phyloP scores from a whole-genome alignment of 2,329 filamentous ascomycete species.

The Coleophoma cylindrospora region DNA sequence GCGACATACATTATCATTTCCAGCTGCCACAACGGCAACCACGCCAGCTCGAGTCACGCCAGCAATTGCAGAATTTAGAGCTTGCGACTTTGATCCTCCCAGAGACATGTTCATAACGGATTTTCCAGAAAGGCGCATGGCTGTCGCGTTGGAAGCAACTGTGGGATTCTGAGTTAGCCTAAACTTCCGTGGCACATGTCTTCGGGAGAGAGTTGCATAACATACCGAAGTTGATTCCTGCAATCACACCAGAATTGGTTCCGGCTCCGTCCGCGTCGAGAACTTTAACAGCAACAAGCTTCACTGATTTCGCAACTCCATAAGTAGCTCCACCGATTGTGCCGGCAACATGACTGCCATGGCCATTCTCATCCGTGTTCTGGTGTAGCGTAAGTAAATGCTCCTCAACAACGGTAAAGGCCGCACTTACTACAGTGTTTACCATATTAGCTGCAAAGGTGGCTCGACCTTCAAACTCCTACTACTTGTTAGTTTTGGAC shows the following conservation, averaged over 20 bases:
- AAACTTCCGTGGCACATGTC: conserved; percentile 47
- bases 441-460: conserved; percentile 18
- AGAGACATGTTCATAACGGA: conserved; percentile 62
- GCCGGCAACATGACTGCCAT: conserved; percentile 37
- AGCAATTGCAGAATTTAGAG: conserved; percentile 43
- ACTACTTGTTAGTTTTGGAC: not conserved
- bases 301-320: conserved; percentile 32
- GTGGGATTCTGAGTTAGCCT: not conserved
- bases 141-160: conserved; percentile 13
- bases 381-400: not conserved
- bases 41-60: conserved; percentile 42
- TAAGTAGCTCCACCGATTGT: conserved; percentile 32
- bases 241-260: conserved; percentile 44
- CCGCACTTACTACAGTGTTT: not conserved
- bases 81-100: conserved; percentile 35
- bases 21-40: conserved; percentile 47
- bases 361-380: conserved; percentile 19
- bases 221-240: conserved; percentile 46
- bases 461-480: conserved; percentile 22
- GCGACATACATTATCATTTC: conserved; percentile 35
- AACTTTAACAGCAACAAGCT: conserved; percentile 33
- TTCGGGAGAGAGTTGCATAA: conserved; percentile 41
- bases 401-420: not conserved
- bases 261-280: conserved; percentile 33
- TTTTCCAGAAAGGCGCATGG: conserved; percentile 40